phyloP scores from a whole-genome alignment of 768 basidiomycete species.

The Pleurotus tuoliensis region DNA sequence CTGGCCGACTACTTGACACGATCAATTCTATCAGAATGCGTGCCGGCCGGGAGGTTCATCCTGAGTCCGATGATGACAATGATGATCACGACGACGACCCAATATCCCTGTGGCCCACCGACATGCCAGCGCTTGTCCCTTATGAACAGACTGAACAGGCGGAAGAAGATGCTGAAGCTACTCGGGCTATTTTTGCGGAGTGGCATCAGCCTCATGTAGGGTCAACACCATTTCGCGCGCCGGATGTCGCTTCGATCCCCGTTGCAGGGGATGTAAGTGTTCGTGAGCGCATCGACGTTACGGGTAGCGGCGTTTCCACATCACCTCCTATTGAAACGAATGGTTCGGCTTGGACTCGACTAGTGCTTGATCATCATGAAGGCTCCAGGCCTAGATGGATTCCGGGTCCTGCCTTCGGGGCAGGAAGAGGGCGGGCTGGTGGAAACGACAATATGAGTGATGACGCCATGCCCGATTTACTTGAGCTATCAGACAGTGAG shows the following conservation, averaged over 20 bases:
- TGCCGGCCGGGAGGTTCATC: background rate
- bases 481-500: slow-evolving; percentile 29
- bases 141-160: too few relatives aligned
- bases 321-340: too few relatives aligned
- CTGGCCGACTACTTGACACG: background rate
- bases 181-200: slow-evolving; percentile 1
- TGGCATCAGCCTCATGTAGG: background rate
- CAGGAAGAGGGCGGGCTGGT: slow-evolving; percentile 1
- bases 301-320: background rate
- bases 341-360: background rate
- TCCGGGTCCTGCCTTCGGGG: background rate
- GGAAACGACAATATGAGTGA: slow-evolving; percentile 13
- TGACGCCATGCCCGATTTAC: slow-evolving; percentile 32
- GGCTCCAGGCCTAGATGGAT: slow-evolving; percentile 5
- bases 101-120: too few relatives aligned
- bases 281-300: background rate
- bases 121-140: too few relatives aligned
- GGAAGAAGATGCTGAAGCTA: background rate
- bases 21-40: background rate
- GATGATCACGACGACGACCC: too few relatives aligned
- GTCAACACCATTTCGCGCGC: background rate
- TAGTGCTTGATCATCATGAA: background rate
- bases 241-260: background rate
- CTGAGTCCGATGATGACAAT: too few relatives aligned
- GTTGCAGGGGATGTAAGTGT: background rate